Base-by-base conservation (phyloP, 441 rosid genomes). In the Bocquillonia castaneifolia region DNA sequence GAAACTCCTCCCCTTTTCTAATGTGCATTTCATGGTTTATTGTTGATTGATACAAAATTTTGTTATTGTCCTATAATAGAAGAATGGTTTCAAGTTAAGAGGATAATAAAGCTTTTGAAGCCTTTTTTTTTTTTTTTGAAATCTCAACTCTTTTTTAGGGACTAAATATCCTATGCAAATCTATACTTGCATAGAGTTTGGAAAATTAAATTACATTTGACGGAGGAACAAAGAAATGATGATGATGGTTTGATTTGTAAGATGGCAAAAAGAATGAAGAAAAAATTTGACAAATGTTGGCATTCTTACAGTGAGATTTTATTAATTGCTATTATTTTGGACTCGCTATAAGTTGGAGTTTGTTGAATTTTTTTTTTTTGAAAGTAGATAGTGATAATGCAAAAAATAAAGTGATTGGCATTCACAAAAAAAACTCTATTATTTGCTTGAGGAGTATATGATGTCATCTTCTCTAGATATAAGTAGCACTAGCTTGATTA, bases 271-370 rank as follows among this genome's bases (percentile, higher is more conserved):
- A 13, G 10, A 40, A 55, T 56, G 56, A 58, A 44, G 14, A 34
- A 47, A 17, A 66, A 37, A 12, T 66, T 66, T 54, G 50, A 22
- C 23, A 54, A 39, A 22, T 68, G 47, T 45, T 47, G 10, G 64
- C 25, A 31, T 7, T 45, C 20, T 12, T 45, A 56, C 28, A 29
- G 20, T 29, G 14, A 58, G 1, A 26, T 68, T 5, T 25, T 56
- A 28, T 15, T 31, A 9, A 53, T 59, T 5, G 40, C 40, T 0
- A 7, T 68, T 17, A 48, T 50, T 15, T 62, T 69, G 14, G 31
- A 59, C 59, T 34, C 39, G 14, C 15, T 59, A 59, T n/a, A 59
- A 59, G 48, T 17, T 34, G 25, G 66, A 22, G 7, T 50, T 59
- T 25, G 15, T 59, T 2, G 47, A 47, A 18, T 37, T 20, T 36